Conservation (phyloP, 805 yeast genomes). For the Saccharomycopsis oosterbeekiorum region DNA sequence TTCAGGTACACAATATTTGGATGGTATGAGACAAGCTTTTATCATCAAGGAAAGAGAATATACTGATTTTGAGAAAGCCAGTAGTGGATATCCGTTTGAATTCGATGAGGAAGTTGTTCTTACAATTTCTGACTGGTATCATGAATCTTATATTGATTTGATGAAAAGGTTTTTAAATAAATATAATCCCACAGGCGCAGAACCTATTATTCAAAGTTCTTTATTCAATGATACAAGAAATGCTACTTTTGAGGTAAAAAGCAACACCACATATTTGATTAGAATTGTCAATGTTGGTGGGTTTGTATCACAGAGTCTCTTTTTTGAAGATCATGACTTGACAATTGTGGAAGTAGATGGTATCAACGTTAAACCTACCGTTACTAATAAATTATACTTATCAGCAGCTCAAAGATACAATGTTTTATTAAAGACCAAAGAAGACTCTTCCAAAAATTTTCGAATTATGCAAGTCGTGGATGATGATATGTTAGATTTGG, state of each 20-base stretch:
- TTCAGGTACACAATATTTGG: conserved; percentile 66
- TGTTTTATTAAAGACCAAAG: conserved; percentile 52
- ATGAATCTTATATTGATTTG: conserved; percentile 39
- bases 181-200: conserved; percentile 79
- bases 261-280: conserved; percentile 52
- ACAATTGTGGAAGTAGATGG: conserved; percentile 72
- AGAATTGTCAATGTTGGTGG: conserved; percentile 60
- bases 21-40: conserved; percentile 64
- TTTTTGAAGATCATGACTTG: conserved; percentile 61
- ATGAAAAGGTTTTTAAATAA: conserved; percentile 42
- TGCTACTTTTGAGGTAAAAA: conserved; percentile 43
- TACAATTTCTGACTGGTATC: conserved; percentile 57
- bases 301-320: conserved; percentile 63
- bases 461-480: conserved; percentile 57
- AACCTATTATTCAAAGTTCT: conserved; percentile 63
- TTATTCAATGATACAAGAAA: conserved; percentile 58
- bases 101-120: conserved; percentile 55
- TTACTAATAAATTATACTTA: conserved; percentile 46
- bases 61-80: conserved; percentile 26
- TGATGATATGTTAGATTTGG: conserved; percentile 54
- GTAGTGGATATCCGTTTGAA: conserved; percentile 26
- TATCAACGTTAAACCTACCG: conserved; percentile 48
- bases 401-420: conserved; percentile 79
- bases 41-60: conserved; percentile 39
- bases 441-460: conserved; percentile 33